phyloP scores from a whole-genome alignment of 805 yeast genomes.

The Phaffomyces antillensis region DNA sequence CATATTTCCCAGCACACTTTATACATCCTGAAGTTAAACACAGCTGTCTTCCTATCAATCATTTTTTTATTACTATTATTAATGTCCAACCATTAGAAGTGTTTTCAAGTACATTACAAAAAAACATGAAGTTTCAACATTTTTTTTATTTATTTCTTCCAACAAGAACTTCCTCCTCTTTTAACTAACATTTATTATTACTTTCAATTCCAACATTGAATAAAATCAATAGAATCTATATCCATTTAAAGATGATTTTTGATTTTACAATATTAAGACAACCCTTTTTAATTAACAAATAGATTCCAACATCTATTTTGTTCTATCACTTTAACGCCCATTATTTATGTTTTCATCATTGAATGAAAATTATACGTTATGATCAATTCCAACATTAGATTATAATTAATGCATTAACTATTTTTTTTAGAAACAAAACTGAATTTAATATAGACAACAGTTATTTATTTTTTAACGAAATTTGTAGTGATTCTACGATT shows the following conservation, averaged over 20 bases:
- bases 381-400: constrained; percentile 8
- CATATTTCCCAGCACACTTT: background rate
- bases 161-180: constrained; percentile 1
- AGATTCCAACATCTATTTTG: constrained; percentile 7
- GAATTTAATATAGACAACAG: background rate
- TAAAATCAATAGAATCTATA: background rate
- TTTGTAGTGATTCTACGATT: background rate
- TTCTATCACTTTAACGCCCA: constrained; percentile 2
- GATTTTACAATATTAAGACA: background rate
- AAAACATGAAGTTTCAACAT: constrained; percentile 1
- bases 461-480: background rate
- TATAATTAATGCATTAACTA: background rate
- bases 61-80: background rate
- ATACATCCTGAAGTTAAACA: no score
- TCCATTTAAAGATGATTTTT: background rate
- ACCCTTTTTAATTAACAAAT: background rate
- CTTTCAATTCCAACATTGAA: constrained; percentile 18
- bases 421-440: background rate
- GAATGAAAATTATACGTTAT: background rate
- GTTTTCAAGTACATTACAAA: no score
- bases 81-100: background rate
- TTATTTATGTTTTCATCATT: background rate
- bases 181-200: background rate
- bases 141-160: constrained; percentile 3
- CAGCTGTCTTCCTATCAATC: no score